Percentiles rank a stretch among this genome's conserved stretches.
Conservation (phyloP, 257 asterid genomes). For the Agastache rugosa region DNA sequence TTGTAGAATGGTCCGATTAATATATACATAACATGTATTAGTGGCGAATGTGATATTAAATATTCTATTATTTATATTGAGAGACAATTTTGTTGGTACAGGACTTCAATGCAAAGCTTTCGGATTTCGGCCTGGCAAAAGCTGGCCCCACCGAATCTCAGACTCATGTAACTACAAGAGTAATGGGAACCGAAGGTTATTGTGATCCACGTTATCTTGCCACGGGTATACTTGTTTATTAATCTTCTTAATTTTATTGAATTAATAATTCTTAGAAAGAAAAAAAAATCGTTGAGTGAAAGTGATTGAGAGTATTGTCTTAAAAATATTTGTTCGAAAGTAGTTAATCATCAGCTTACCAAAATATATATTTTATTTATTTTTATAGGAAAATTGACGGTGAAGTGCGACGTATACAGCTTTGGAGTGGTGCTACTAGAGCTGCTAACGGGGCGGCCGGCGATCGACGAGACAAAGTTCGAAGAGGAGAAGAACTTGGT, state of each 20-base stretch:
- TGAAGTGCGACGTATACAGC: slow-evolving; percentile 57
- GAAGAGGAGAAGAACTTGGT: slow-evolving; percentile 50
- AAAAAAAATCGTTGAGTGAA: too few relatives aligned
- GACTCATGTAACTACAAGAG: slow-evolving; percentile 57
- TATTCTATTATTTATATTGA: not conserved
- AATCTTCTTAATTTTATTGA: too few relatives aligned
- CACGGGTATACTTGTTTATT: slow-evolving; percentile 36
- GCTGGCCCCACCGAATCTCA: slow-evolving; percentile 57
- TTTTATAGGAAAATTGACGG: slow-evolving; percentile 46
- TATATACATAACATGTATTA: too few relatives aligned
- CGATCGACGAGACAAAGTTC: slow-evolving; percentile 50
- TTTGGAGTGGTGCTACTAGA: slow-evolving; percentile 60
- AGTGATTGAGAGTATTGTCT: too few relatives aligned
- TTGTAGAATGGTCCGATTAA: too few relatives aligned
- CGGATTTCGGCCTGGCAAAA: slow-evolving; percentile 61
- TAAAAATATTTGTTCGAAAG: too few relatives aligned
- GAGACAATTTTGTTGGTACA: slow-evolving; percentile 21
- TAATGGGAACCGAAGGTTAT: slow-evolving; percentile 66
- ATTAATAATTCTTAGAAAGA: too few relatives aligned
- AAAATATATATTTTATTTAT: not conserved
- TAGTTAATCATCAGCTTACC: not conserved
- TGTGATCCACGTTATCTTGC: slow-evolving; percentile 54
- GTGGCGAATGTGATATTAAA: too few relatives aligned
- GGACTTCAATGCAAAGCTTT: slow-evolving; percentile 62
- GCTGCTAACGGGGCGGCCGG: slow-evolving; percentile 55